Base-by-base conservation (phyloP, 768 basidiomycete species). In the Tylopilus felleus region DNA sequence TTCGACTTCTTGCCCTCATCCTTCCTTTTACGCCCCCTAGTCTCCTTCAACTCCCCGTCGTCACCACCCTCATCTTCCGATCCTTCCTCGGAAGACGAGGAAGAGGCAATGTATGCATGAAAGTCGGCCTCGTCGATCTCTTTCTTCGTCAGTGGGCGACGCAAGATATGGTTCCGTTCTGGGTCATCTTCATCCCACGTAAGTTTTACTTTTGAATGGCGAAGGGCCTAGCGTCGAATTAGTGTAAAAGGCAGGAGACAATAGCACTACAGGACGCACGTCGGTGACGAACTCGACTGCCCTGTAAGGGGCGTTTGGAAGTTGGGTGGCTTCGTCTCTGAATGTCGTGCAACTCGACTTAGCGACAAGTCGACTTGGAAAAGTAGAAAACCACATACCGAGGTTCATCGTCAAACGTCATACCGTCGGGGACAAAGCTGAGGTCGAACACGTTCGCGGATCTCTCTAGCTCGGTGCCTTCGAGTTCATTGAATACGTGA, bases 121-220 rank as follows among this genome's bases (percentile, higher is more conserved):
- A 96, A 98, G 64, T 98, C 94, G 51, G 83, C 83, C 54, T 95
- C 88, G 46, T 97, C 94, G 25, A 98, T 86, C 67, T 98, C 93
- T 65, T 93, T 86, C 49, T 81, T 80, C 0, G 90, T 83, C 39
- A 97, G 75, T 1, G 77, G 75, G 21, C 93, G 86, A 43, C 93
- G 84, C 1, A 94, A 92, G 46, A 94, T 62, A 41, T 83, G 84
- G 52, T 78, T 80, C 38, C 96, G 86, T 64, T 94, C 89, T 0
- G 90, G 86, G 60, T 98, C 95, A 69, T 98, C 97, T 51, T 94
- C 91, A 60, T 99, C 97, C 97, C 97, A 99, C 5, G 95, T 97
- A 29, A 98, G 80, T 65, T 92, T 97, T 55, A 98, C 96, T 76
- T 93, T 97, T 14, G 97, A 99, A 68, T 98, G 95, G 6, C 96